These are phyloP conservation scores for Monilinia vaccinii-corymbosi DNA, from an alignment of 2,329 filamentous ascomycete genomes.

Conservation along the genomic window DNA sequence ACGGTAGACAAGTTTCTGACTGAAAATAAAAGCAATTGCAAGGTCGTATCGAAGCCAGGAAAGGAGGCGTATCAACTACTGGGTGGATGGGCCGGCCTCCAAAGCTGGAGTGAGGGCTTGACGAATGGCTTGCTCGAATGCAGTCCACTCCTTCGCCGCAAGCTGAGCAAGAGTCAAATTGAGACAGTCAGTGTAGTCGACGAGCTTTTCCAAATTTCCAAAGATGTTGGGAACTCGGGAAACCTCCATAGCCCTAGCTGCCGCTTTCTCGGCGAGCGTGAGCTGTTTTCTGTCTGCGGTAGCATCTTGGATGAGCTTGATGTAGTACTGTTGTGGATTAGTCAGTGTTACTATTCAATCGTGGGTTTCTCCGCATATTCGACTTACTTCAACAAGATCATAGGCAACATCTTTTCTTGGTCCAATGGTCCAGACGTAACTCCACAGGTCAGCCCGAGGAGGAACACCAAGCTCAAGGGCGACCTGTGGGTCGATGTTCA, in stretches of 20 bases:
- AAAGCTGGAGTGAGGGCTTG: constrained; percentile 19
- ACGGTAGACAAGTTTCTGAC: not conserved
- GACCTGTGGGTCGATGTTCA: constrained; percentile 29
- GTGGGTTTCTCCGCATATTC: constrained; percentile 5
- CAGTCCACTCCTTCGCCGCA: constrained; percentile 38
- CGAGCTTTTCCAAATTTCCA: constrained; percentile 41
- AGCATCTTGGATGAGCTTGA: constrained; percentile 45
- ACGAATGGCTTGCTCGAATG: constrained; percentile 41
- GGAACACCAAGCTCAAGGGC: constrained; percentile 39
- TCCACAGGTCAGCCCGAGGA: constrained; percentile 39
- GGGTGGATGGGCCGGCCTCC: not conserved
- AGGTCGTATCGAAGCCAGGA: not conserved
- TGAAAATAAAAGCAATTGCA: not conserved
- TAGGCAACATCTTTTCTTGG: constrained; percentile 39
- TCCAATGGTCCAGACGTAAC: constrained; percentile 42
- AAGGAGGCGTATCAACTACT: not conserved
- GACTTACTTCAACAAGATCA: constrained; percentile 47
- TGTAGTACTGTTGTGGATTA: constrained; percentile 41
- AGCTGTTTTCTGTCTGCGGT: constrained; percentile 36
- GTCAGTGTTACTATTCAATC: not conserved
- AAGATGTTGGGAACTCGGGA: constrained; percentile 17
- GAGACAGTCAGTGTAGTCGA: constrained; percentile 32
- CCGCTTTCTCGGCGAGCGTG: constrained; percentile 35
- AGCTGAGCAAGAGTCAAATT: constrained; percentile 39
- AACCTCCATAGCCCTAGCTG: constrained; percentile 10